Conservation (phyloP, 192 early-diverging fungal species). For the Entomortierella parvispora region DNA sequence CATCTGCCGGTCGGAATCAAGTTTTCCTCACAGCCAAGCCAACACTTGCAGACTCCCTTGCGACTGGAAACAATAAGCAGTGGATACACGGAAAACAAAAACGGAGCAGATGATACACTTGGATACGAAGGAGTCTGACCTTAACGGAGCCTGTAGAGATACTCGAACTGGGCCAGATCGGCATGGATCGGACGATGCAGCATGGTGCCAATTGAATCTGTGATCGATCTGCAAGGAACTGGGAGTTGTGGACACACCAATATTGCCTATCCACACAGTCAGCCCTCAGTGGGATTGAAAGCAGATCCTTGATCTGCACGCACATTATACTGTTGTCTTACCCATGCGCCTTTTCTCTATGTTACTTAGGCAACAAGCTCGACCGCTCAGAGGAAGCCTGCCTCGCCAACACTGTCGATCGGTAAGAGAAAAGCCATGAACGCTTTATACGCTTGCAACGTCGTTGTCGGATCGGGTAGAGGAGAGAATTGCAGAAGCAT, state of each 20-base stretch:
- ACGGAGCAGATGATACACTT: background rate
- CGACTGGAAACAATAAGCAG: too few relatives aligned
- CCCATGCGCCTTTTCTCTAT: background rate
- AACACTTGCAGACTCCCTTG: background rate
- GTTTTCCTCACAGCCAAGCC: background rate
- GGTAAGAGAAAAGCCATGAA: conserved; percentile 12
- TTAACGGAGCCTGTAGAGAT: too few relatives aligned
- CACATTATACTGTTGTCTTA: background rate
- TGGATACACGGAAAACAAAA: too few relatives aligned
- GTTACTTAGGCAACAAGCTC: conserved; percentile 55
- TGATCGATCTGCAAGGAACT: too few relatives aligned
- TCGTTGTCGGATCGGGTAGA: background rate
- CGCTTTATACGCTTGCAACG: background rate
- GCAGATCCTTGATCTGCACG: too few relatives aligned
- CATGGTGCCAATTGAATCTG: too few relatives aligned
- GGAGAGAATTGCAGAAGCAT: too few relatives aligned
- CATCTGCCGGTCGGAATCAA: background rate
- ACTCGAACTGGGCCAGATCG: too few relatives aligned
- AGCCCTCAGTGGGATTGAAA: too few relatives aligned
- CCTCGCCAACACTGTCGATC: conserved; percentile 69
- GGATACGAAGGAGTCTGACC: background rate
- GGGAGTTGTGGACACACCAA: too few relatives aligned
- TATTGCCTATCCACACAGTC: too few relatives aligned
- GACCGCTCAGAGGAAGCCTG: conserved; percentile 65
- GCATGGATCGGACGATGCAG: too few relatives aligned